phyloP scores from a whole-genome alignment of 176 grass and related monocot species.

The Avena eriantha region DNA sequence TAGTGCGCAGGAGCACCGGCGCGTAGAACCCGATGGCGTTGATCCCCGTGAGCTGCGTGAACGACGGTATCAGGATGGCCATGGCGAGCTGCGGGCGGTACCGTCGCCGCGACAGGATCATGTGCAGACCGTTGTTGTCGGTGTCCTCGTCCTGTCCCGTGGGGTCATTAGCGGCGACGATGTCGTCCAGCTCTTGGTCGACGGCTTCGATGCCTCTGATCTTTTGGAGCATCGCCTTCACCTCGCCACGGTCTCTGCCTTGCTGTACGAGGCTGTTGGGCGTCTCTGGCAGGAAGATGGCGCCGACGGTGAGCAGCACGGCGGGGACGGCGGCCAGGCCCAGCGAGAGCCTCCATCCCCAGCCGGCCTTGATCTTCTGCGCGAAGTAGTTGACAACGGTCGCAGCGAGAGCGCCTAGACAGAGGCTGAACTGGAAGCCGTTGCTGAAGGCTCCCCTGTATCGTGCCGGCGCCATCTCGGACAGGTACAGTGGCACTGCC shows the following conservation, averaged over 20 bases:
- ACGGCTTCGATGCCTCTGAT: slow-evolving; percentile 8
- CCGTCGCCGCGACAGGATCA: neutral
- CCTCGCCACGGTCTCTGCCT: slow-evolving; percentile 7
- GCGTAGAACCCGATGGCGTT: slow-evolving; percentile 8
- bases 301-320: slow-evolving; percentile 1
- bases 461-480: slow-evolving; percentile 17
- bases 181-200: slow-evolving; percentile 11
- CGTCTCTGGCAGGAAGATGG: slow-evolving; percentile 13
- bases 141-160: neutral
- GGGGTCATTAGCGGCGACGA: neutral
- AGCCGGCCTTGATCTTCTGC: slow-evolving; percentile 5
- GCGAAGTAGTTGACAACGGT: neutral
- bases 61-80: slow-evolving; percentile 3
- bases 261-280: slow-evolving; percentile 12
- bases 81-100: slow-evolving; percentile 14
- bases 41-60: slow-evolving; percentile 16
- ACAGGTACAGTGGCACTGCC: slow-evolving; percentile 22
- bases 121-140: neutral
- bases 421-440: slow-evolving; percentile 15
- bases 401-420: neutral
- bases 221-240: slow-evolving; percentile 5
- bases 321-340: neutral
- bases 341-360: slow-evolving; percentile 5
- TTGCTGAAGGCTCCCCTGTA: slow-evolving; percentile 20
- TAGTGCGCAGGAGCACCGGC: neutral